Evolutionary conservation across 2,329 filamentous ascomycete genomes (phyloP), one percentile per base, ranked within the genome.

Genomic region (Cytospora schulzeri): DNA sequence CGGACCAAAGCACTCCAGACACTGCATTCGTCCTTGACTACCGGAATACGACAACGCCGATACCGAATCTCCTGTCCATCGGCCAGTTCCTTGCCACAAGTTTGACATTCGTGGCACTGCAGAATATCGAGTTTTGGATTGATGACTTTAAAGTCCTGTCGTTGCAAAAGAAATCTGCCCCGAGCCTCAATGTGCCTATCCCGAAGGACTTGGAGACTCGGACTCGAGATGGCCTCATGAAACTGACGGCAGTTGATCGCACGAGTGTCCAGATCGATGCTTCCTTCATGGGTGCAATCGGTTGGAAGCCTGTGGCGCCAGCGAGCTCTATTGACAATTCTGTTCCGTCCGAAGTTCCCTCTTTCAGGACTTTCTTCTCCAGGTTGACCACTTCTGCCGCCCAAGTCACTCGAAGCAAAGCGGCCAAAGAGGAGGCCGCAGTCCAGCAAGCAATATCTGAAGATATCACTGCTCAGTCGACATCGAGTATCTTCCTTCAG

Each of bases 11-110:
- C 19, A 90, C 83, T 62, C 81, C 81, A 35, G 86, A 94, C 71
- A 99, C 96, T 2, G 91, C 90, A n/a, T 99, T 99, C 74, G 88
- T 97, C 55, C 83, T 99, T 55, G 93, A 98, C 73, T 97, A 98
- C 76, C 86, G 95, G 73, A 97, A 96, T 74, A 86, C 86, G 33
- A 93, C 91, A 0, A 94, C 93, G 0, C 92, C 93, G 1, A 79
- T 98, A 57, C 95, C 96, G 3, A 92, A 92, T 66, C 80, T 99
- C 11, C 81, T 96, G 29, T 93, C 92, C 1, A 83, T 99, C 61
- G 90, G 91, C 72, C 93, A 97, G 76, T 99, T 99, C 70, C 80
- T 99, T 57, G 91, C 93, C 4, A 98, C 93, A 8, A 97, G 94
- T 79, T 80, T 99, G 75, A 98, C 95, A 0, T 99, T 99, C 78